Percentiles rank a stretch among this genome's conserved stretches.
phyloP scores from a whole-genome alignment of 192 early-diverging fungal species.

The Mortierella alpina region DNA sequence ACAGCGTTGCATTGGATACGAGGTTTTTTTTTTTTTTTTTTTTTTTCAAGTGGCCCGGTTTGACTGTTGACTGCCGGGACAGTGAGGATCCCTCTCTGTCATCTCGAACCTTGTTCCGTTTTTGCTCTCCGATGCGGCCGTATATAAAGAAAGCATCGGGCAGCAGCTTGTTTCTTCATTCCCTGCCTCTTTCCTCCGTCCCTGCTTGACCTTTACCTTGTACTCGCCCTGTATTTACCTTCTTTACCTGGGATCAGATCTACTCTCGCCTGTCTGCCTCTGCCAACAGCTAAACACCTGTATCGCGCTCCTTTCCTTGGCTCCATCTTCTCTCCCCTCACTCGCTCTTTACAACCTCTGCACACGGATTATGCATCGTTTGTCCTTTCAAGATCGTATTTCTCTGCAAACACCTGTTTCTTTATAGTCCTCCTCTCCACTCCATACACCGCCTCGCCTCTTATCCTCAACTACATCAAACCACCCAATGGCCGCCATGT shows the following conservation, averaged over 20 bases:
- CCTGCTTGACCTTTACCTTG: neutral
- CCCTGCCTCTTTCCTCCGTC: neutral
- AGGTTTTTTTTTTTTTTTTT: no score
- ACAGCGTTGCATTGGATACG: no score
- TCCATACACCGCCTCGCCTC: neutral
- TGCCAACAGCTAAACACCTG: neutral
- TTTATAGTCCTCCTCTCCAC: neutral
- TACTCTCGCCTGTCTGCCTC: neutral
- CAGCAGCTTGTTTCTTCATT: neutral
- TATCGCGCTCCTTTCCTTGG: neutral
- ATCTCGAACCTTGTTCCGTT: no score
- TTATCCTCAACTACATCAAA: neutral
- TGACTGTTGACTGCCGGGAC: no score
- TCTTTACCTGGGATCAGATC: neutral
- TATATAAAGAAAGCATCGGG: no score
- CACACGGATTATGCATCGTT: conserved; percentile 1
- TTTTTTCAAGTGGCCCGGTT: no score
- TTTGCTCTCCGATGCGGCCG: no score
- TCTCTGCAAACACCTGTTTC: conserved; percentile 40
- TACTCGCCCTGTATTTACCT: no score
- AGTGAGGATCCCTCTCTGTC: no score
- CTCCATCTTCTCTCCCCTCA: neutral
- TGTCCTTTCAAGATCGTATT: conserved; percentile 2
- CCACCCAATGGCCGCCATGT: conserved; percentile 43
- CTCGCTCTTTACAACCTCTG: neutral